These are phyloP conservation scores for Venturia nashicola DNA, from an alignment of 2,329 filamentous ascomycete genomes.

Conservation along the genomic window DNA sequence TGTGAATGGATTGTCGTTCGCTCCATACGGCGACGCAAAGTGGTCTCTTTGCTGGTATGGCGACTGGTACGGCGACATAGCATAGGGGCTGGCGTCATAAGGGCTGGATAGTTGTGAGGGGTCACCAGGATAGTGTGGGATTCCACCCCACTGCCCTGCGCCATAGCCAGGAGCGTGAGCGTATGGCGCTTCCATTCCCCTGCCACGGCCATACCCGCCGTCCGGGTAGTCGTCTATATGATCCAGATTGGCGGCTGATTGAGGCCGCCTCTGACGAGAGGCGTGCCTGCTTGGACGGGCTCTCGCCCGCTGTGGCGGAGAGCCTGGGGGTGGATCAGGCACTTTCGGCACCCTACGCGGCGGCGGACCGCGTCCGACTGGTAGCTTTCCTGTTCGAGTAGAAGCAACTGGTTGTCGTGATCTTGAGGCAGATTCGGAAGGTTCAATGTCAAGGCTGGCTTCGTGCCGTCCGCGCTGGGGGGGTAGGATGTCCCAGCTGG, in stretches of 20 bases:
- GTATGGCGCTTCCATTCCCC: slow-evolving; percentile 18
- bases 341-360: slow-evolving; percentile 9
- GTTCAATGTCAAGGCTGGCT: slow-evolving; percentile 31
- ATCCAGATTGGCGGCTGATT: slow-evolving; percentile 29
- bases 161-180: slow-evolving; percentile 22
- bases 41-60: slow-evolving; percentile 14
- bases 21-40: slow-evolving; percentile 20
- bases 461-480: slow-evolving; percentile 18
- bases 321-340: slow-evolving; percentile 17
- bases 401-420: slow-evolving; percentile 1
- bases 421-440: slow-evolving; percentile 37
- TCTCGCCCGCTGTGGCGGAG: slow-evolving; percentile 17
- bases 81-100: slow-evolving; percentile 7
- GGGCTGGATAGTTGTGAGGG: slow-evolving; percentile 25
- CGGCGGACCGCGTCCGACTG: slow-evolving; percentile 1
- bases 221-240: slow-evolving; percentile 31
- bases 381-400: neutral
- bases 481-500: slow-evolving; percentile 9
- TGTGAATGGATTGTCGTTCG: slow-evolving; percentile 25
- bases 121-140: slow-evolving; percentile 22
- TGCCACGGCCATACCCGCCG: slow-evolving; percentile 22
- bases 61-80: slow-evolving; percentile 16
- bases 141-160: slow-evolving; percentile 22
- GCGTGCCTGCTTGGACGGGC: slow-evolving; percentile 16
- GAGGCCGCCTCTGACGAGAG: slow-evolving; percentile 16